phyloP scores from a whole-genome alignment of 1,284 basidiomycete species.

The Microbotryomycetes sp. region DNA sequence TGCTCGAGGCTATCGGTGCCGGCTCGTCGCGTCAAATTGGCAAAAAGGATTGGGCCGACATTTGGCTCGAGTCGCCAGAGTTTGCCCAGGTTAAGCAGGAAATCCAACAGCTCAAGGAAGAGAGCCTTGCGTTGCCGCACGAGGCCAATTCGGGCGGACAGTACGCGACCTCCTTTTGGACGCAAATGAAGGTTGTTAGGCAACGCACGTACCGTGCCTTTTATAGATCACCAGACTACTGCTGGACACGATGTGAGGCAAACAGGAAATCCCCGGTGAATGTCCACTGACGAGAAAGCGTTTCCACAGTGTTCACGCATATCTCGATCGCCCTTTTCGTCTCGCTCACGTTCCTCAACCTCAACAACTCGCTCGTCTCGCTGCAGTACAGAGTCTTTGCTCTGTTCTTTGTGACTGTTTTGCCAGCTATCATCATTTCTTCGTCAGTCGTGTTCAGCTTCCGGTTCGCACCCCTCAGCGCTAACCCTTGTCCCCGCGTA shows the following conservation, averaged over 20 bases:
- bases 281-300: conserved; percentile 14
- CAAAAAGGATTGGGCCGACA: conserved; percentile 40
- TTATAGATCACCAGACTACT: conserved; percentile 75
- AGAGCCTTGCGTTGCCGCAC: conserved; percentile 42
- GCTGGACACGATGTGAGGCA: conserved; percentile 66
- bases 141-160: conserved; percentile 35
- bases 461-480: conserved; percentile 43
- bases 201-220: conserved; percentile 65
- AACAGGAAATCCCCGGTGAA: conserved; percentile 42
- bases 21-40: conserved; percentile 39
- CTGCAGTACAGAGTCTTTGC: conserved; percentile 67
- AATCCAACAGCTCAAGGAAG: conserved; percentile 46
- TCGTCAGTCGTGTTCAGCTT: conserved; percentile 49
- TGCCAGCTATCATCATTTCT: conserved; percentile 73
- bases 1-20: conserved; percentile 43
- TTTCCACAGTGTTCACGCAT: conserved; percentile 48
- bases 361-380: conserved; percentile 58
- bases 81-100: conserved; percentile 40
- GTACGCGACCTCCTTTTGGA: conserved; percentile 61
- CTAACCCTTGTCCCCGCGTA: background rate
- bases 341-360: conserved; percentile 74
- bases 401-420: conserved; percentile 47
- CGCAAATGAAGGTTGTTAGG: conserved; percentile 70
- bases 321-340: conserved; percentile 62
- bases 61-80: conserved; percentile 40